These are phyloP conservation scores for Trichoderma hamatum DNA, from an alignment of 2,329 filamentous ascomycete species.

Conservation along the genomic window DNA sequence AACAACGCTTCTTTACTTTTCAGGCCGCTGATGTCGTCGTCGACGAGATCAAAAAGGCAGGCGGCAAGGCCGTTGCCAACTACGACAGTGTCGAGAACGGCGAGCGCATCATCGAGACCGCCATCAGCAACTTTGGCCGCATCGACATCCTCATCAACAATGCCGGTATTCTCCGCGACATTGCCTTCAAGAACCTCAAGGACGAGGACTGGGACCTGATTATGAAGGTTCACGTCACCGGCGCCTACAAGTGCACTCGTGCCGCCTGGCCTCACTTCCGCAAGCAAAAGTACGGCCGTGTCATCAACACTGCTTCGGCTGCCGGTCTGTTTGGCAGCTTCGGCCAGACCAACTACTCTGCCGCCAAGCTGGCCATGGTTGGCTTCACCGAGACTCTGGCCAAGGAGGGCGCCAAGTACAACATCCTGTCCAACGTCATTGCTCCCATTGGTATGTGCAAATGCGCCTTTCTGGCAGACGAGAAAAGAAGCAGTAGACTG, in stretches of 20 bases:
- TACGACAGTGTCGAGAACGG: constrained; percentile 94
- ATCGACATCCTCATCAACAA: constrained; percentile 98
- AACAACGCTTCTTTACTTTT: constrained; percentile 30
- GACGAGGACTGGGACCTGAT: constrained; percentile 97
- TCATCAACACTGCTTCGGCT: constrained; percentile 97
- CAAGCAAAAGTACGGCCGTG: constrained; percentile 96
- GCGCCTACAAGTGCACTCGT: constrained; percentile 91
- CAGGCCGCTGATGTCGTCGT: constrained; percentile 83
- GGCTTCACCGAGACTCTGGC: constrained; percentile 97
- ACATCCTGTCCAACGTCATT: constrained; percentile 93
- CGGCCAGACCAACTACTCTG: constrained; percentile 95
- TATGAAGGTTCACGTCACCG: constrained; percentile 87
- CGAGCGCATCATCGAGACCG: constrained; percentile 90
- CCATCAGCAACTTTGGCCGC: constrained; percentile 78
- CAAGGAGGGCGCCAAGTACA: constrained; percentile 97
- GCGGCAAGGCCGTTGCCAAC: constrained; percentile 96
- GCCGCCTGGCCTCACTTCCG: constrained; percentile 97
- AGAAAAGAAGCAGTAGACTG: neutral
- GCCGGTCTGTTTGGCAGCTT: constrained; percentile 95
- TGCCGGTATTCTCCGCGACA: constrained; percentile 89
- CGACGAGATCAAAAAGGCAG: constrained; percentile 79
- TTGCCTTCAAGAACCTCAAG: constrained; percentile 99
- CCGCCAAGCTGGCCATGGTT: constrained; percentile 92
- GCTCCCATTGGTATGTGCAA: constrained; percentile 69
- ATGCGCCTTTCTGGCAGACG: neutral